Base-by-base conservation (phyloP, 2,329 filamentous ascomycete genomes). In the Acephala macrosclerotiorum region DNA sequence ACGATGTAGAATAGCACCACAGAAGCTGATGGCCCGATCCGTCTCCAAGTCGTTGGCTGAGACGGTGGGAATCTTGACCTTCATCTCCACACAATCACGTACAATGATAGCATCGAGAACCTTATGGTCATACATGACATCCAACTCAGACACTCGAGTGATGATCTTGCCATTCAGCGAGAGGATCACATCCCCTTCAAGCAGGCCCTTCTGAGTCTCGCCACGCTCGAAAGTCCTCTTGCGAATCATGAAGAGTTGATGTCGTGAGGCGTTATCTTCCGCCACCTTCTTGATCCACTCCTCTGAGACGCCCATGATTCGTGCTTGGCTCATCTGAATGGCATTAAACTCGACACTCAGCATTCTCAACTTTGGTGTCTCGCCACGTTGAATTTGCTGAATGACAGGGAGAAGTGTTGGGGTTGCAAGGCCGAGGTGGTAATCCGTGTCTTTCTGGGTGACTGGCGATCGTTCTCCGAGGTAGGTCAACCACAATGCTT, bases 171-270 rank as follows among this genome's bases (percentile, higher is more conserved):
- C 92, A 77, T 98, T 97, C 56, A 99, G 82, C 0, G 93, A 96
- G 66, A 99, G 85, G 65, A 99, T 89, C 60, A 99, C 91, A 76
- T 99, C 96, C 59, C 94, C 94, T 80, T 99, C 96, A 35, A 92
- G 84, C 18, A 99, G 85, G 18, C 89, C 87, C 58, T 85, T 83
- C n/a, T 80, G 79, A n/a, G 83, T 85, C 25, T 87, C 87, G 55
- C 88, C 80, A 16, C 86, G 83, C 78, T 89, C 88, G 73, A 90
- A 90, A 0, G 87, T 89, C 56, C 97, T 90, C 81, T 99, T 99
- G 74, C 93, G 91, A 35, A 99, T 93, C 92, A 99, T 97, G 83
- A 99, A 99, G 42, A 99, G 87, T 80, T 99, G 96, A 76, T 99
- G 96, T 65, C 94, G 92, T 59, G 96, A 90, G 45, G 93, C 91